These are phyloP conservation scores for Penicillium psychrosexuale DNA, from an alignment of 2,329 filamentous ascomycete genomes.

Conservation along the genomic window DNA sequence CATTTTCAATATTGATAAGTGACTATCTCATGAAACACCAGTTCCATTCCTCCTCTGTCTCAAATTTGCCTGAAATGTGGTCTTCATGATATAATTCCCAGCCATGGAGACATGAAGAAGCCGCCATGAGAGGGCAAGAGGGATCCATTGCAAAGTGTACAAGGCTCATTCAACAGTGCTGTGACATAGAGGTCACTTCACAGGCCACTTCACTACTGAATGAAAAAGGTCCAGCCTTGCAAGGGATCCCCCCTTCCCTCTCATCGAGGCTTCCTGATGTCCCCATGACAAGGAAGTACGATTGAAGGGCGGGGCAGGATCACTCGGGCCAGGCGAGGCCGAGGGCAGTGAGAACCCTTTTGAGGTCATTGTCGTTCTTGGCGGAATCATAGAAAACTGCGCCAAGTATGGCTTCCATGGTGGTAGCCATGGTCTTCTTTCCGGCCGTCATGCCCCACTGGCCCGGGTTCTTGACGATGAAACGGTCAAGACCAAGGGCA, in stretches of 20 bases:
- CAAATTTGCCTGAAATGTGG: not conserved
- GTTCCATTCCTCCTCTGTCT: not conserved
- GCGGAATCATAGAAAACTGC: not conserved
- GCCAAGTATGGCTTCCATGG: not conserved
- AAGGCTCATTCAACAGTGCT: slow-evolving; percentile 1
- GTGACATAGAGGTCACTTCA: not conserved
- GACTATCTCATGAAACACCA: not conserved
- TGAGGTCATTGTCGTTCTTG: not conserved
- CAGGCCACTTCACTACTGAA: slow-evolving; percentile 1
- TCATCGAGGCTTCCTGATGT: not conserved
- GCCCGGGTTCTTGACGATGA: not conserved
- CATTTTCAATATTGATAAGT: slow-evolving; percentile 1
- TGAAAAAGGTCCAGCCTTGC: not conserved
- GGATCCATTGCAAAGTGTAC: not conserved
- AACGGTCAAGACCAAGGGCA: not conserved
- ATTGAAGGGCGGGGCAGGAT: not conserved
- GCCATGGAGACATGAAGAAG: not conserved
- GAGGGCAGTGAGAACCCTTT: not conserved
- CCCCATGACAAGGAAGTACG: not conserved
- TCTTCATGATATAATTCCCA: not conserved
- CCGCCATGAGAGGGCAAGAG: not conserved
- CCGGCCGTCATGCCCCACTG: not conserved
- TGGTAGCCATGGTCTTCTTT: not conserved
- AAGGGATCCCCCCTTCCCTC: not conserved
- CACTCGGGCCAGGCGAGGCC: not conserved